These are phyloP conservation scores for Silene uniflora DNA, from an alignment of 148 eudicot species.

Conservation along the genomic window DNA sequence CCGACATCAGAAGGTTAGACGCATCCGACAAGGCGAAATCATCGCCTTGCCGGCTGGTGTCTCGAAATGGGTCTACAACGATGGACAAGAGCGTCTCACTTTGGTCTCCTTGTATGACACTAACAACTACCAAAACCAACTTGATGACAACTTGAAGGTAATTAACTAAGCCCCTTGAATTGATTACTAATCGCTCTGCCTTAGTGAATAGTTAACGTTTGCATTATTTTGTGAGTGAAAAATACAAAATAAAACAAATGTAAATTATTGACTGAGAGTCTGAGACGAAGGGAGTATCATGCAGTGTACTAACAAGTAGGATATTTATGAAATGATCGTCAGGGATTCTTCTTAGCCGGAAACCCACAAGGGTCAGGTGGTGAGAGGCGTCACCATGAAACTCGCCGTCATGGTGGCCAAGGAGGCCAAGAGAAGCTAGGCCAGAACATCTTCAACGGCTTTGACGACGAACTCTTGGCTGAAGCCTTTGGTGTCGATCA, in stretches of 20 bases:
- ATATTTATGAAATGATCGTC: neutral
- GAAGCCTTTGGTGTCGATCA: constrained; percentile 28
- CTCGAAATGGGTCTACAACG: constrained; percentile 47
- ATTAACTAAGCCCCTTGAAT: neutral
- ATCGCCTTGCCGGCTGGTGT: constrained; percentile 45
- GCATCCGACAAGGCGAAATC: constrained; percentile 40
- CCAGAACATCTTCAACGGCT: constrained; percentile 44
- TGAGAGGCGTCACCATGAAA: constrained; percentile 7
- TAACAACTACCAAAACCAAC: constrained; percentile 48
- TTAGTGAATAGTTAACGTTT: too few relatives aligned
- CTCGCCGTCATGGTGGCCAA: constrained; percentile 8
- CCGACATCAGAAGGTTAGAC: constrained; percentile 50
- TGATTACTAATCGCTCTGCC: too few relatives aligned
- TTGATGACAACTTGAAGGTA: constrained; percentile 51
- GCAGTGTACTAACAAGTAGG: too few relatives aligned
- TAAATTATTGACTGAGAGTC: too few relatives aligned
- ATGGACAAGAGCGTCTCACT: constrained; percentile 38
- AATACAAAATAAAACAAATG: too few relatives aligned
- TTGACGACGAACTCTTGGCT: constrained; percentile 33
- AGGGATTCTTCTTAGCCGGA: constrained; percentile 73
- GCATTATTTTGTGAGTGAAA: too few relatives aligned
- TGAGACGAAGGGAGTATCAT: too few relatives aligned
- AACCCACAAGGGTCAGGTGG: constrained; percentile 27
- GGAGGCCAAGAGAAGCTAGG: neutral
- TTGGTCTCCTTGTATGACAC: constrained; percentile 39